These are phyloP conservation scores for Tephrocybe sp. DNA, from an alignment of 768 basidiomycete genomes.

Conservation along the genomic window DNA sequence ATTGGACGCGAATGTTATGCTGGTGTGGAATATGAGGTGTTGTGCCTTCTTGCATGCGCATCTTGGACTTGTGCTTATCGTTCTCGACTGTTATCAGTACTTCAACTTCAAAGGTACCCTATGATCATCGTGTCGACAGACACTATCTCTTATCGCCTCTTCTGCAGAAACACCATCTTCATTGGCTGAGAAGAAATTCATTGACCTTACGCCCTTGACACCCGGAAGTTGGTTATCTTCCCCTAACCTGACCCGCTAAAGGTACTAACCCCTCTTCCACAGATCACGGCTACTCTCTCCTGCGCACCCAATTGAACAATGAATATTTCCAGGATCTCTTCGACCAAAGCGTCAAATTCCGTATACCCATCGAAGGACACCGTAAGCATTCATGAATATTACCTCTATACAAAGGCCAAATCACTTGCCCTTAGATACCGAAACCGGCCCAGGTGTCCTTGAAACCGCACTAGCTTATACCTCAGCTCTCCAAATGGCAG, in stretches of 20 bases:
- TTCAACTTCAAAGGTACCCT: conserved; percentile 84
- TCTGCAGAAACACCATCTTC: conserved; percentile 75
- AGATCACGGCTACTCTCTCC: conserved; percentile 98
- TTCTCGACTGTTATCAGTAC: conserved; percentile 57
- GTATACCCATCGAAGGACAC: conserved; percentile 83
- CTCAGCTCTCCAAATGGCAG: conserved; percentile 77
- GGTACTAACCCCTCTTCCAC: not conserved
- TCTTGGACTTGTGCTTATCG: not conserved
- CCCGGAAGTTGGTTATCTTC: conserved; percentile 77
- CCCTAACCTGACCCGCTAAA: not conserved
- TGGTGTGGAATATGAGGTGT: conserved; percentile 93
- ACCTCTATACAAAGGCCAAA: not conserved
- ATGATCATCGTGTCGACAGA: not conserved
- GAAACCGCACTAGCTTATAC: conserved; percentile 90
- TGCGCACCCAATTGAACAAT: conserved; percentile 87
- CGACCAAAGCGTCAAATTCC: conserved; percentile 70
- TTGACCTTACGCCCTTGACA: conserved; percentile 74
- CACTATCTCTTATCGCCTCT: conserved; percentile 4
- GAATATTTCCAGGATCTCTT: conserved; percentile 90
- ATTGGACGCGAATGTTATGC: conserved; percentile 66
- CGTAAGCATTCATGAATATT: conserved; percentile 44
- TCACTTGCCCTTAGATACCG: conserved; percentile 61
- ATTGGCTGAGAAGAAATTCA: conserved; percentile 76
- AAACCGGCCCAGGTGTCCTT: conserved; percentile 87
- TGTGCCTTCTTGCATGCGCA: not conserved